These are phyloP conservation scores for Pichia sp. DNA, from an alignment of 1,139 yeast genomes.

Conservation along the genomic window DNA sequence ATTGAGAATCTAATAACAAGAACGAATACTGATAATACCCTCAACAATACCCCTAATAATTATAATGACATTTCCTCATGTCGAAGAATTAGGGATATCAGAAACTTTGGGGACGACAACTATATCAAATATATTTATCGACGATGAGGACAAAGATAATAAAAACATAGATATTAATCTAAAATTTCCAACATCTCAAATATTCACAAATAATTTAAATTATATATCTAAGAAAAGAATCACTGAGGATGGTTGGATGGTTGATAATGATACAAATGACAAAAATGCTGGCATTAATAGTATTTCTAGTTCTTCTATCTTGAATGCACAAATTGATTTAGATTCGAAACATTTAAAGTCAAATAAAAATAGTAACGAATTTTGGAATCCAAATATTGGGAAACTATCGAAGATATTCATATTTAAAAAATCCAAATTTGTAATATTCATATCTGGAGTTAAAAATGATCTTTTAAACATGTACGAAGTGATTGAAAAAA, in stretches of 20 bases:
- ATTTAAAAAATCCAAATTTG: neutral
- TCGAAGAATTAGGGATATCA: constrained; percentile 10
- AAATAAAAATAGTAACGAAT: neutral
- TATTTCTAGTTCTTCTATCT: neutral
- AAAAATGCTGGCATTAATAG: neutral
- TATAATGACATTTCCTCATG: constrained; percentile 12
- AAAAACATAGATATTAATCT: neutral
- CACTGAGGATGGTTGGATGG: neutral
- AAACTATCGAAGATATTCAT: neutral
- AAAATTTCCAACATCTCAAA: neutral
- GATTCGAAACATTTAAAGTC: neutral
- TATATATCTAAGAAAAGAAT: neutral
- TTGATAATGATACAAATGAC: neutral
- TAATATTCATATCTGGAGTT: neutral
- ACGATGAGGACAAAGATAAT: neutral
- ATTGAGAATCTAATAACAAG: neutral
- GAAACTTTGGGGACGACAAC: constrained; percentile 14
- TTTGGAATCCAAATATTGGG: constrained; percentile 3
- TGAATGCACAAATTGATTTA: neutral
- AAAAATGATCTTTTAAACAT: neutral
- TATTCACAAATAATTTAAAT: neutral
- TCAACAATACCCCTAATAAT: neutral
- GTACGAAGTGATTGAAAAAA: neutral
- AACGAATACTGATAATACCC: neutral
- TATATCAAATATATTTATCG: neutral